Percentiles rank a stretch among this genome's conserved stretches.
phyloP scores from a whole-genome alignment of 2,329 filamentous ascomycete genomes.

The Colletotrichum sp. region DNA sequence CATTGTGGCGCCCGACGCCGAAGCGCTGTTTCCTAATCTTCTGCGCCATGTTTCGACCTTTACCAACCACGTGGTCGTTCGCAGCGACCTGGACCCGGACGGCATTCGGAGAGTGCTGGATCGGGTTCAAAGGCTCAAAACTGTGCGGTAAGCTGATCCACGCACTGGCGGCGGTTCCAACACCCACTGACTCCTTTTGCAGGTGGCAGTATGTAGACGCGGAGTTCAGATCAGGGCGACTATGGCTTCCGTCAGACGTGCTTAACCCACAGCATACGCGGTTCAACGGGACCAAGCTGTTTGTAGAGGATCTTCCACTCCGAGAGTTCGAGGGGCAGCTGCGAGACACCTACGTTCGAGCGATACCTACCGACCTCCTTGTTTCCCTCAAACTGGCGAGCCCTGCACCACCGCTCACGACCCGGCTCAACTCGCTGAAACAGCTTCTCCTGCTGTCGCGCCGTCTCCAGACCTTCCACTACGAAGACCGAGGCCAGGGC shows the following conservation, averaged over 20 bases:
- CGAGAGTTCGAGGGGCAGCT: constrained; percentile 37
- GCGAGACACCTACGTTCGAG: constrained; percentile 39
- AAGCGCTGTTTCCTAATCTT: constrained; percentile 33
- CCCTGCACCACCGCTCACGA: constrained; percentile 45
- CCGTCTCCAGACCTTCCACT: constrained; percentile 43
- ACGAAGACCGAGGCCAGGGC: constrained; percentile 49
- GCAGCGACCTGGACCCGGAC: constrained; percentile 42
- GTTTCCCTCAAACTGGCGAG: constrained; percentile 45
- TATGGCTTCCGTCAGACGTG: constrained; percentile 45
- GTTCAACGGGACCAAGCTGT: constrained; percentile 34
- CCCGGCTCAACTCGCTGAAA: constrained; percentile 46
- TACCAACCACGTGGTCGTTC: constrained; percentile 45
- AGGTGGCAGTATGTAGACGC: constrained; percentile 45
- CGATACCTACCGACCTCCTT: constrained; percentile 42
- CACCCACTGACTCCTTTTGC: neutral
- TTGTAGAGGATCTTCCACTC: constrained; percentile 47
- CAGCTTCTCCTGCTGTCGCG: constrained; percentile 41
- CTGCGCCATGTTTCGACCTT: constrained; percentile 39
- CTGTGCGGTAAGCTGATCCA: constrained; percentile 39
- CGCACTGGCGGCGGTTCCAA: neutral
- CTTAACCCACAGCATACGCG: constrained; percentile 35
- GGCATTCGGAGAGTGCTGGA: constrained; percentile 40
- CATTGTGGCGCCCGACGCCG: constrained; percentile 39
- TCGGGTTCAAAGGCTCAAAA: constrained; percentile 38
- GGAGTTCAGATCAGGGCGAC: constrained; percentile 28